Percentiles rank a stretch among this genome's conserved stretches.
phyloP scores from a whole-genome alignment of 164 flowering plant genomes.

The Chloranthus sessilifolius region DNA sequence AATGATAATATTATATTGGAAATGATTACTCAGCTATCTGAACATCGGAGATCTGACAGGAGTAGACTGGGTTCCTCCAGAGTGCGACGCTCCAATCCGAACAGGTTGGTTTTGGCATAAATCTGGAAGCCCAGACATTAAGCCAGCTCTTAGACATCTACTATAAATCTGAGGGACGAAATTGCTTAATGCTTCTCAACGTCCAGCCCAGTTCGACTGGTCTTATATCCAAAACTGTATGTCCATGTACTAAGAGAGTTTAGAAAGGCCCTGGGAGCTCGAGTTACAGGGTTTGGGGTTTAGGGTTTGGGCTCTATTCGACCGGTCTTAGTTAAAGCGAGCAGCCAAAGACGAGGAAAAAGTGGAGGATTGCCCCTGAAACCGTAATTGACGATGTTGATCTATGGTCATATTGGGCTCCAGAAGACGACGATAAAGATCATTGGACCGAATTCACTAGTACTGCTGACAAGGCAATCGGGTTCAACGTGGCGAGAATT shows the following conservation, averaged over 20 bases:
- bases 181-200: slow-evolving; percentile 65
- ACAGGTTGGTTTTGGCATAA: slow-evolving; percentile 90
- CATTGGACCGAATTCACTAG: slow-evolving; percentile 72
- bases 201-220: slow-evolving; percentile 82
- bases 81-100: slow-evolving; percentile 78
- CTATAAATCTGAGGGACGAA: slow-evolving; percentile 79
- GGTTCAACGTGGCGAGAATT: slow-evolving; percentile 72
- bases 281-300: too few species aligned
- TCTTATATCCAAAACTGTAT: slow-evolving; percentile 51
- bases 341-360: slow-evolving; percentile 69
- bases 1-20: too few species aligned
- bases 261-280: slow-evolving; percentile 43
- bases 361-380: slow-evolving; percentile 47
- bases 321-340: slow-evolving; percentile 34
- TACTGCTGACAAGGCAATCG: slow-evolving; percentile 23
- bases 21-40: slow-evolving; percentile 72
- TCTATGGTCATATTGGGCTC: slow-evolving; percentile 86
- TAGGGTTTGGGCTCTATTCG: slow-evolving; percentile 42
- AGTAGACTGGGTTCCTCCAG: slow-evolving; percentile 70
- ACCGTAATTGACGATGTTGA: slow-evolving; percentile 58
- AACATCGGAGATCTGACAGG: slow-evolving; percentile 68
- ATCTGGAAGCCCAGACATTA: slow-evolving; percentile 55
- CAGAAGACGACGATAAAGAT: slow-evolving; percentile 28
- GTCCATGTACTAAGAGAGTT: slow-evolving; percentile 43
- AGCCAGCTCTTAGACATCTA: slow-evolving; percentile 57